Evolutionary conservation across 495 filamentous ascomycete genomes (phyloP).

Genomic region (Aspergillus asperescens): DNA sequence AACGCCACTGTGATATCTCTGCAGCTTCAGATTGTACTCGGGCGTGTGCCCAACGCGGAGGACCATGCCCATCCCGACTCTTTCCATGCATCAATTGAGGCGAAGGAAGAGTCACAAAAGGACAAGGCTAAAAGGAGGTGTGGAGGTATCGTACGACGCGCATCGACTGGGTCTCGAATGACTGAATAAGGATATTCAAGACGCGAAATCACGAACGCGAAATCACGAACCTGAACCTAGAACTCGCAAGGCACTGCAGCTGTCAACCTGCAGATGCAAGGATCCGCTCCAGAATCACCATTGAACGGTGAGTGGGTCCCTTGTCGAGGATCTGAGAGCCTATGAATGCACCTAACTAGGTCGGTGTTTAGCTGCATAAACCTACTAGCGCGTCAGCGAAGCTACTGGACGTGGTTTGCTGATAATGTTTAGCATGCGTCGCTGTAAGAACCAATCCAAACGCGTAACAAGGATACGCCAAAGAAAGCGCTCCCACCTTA

Average conservation of each 20-base stretch:
- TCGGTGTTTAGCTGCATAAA: conserved; percentile 34
- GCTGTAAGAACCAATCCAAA: conserved; percentile 31
- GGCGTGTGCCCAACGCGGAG: neutral
- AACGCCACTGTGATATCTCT: conserved; percentile 15
- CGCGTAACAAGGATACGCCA: conserved; percentile 14
- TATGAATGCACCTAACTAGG: conserved; percentile 17
- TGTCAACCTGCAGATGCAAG: conserved; percentile 30
- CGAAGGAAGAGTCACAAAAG: conserved; percentile 2
- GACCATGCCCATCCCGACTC: neutral
- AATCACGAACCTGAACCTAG: conserved; percentile 6
- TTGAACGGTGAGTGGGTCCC: conserved; percentile 20
- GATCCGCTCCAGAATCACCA: conserved; percentile 20
- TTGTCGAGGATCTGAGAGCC: conserved; percentile 10
- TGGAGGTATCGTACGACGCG: neutral
- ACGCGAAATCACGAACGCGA: conserved; percentile 2
- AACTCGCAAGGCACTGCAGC: conserved; percentile 17
- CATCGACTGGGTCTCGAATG: neutral
- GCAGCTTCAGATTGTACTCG: conserved; percentile 13
- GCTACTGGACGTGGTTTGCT: conserved; percentile 30
- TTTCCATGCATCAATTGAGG: neutral
- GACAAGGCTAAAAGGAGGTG: neutral
- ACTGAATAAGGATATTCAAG: conserved; percentile 6
- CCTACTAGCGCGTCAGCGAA: conserved; percentile 19
- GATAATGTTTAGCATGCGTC: conserved; percentile 28
- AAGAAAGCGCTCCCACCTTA: conserved; percentile 28